phyloP scores from a whole-genome alignment of 1,284 basidiomycete genomes.

The Naganishia albida region DNA sequence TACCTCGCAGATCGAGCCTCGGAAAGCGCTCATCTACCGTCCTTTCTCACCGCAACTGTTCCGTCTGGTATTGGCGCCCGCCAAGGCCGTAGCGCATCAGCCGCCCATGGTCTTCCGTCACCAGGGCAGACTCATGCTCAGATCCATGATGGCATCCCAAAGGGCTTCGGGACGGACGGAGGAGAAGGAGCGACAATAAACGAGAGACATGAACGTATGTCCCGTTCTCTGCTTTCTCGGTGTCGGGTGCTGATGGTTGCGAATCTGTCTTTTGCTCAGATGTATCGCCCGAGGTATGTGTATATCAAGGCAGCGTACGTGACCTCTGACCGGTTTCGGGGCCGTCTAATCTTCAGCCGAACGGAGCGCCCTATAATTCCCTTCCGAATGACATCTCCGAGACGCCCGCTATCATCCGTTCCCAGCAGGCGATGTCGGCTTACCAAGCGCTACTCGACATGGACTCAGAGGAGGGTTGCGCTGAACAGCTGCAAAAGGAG shows the following conservation, averaged over 20 bases:
- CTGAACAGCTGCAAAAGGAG: neutral
- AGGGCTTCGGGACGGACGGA: neutral
- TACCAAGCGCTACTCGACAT: slow-evolving; percentile 17
- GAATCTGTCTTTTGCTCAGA: no score
- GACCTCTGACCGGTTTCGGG: no score
- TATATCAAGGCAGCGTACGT: no score
- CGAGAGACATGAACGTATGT: slow-evolving; percentile 8
- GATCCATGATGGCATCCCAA: neutral
- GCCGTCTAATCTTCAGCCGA: neutral
- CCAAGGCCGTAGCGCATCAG: slow-evolving; percentile 18
- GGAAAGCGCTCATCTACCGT: slow-evolving; percentile 3
- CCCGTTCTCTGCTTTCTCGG: no score
- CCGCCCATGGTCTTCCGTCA: neutral
- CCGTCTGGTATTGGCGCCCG: neutral
- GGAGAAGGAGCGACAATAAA: neutral
- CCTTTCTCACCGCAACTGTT: neutral
- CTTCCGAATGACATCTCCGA: slow-evolving; percentile 24
- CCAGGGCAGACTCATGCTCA: slow-evolving; percentile 2
- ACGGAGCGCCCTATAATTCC: slow-evolving; percentile 10
- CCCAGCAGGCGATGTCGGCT: slow-evolving; percentile 15
- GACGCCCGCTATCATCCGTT: slow-evolving; percentile 11
- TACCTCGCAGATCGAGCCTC: slow-evolving; percentile 72
- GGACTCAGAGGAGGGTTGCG: neutral
- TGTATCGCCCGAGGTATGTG: no score
- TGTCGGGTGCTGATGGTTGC: no score